Evolutionary conservation across 2,329 filamentous ascomycete genomes (phyloP).

Genomic region (Pseudogymnoascus sp.): DNA sequence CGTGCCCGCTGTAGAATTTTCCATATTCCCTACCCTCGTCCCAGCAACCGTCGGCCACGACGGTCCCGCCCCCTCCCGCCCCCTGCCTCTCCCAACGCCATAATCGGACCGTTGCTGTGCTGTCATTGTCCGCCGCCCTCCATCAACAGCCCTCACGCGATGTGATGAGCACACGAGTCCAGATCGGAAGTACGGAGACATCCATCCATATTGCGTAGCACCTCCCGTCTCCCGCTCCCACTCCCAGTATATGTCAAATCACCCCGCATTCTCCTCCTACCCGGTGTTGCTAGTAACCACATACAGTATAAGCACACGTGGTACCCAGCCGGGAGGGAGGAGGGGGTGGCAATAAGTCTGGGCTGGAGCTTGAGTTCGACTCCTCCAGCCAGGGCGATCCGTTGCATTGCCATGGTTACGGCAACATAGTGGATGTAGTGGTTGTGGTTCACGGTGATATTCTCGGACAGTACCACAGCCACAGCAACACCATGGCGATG

Average conservation of each 20-base stretch:
- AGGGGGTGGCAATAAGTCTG: background rate
- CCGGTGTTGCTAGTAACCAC: background rate
- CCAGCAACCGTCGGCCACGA: background rate
- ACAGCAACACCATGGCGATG: background rate
- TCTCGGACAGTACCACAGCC: background rate
- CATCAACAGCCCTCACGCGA: background rate
- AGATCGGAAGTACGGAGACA: background rate
- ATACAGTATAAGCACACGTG: background rate
- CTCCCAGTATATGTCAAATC: background rate
- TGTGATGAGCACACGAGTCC: background rate
- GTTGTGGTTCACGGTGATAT: background rate
- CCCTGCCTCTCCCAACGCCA: background rate
- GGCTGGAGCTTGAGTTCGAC: background rate
- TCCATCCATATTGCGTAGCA: background rate
- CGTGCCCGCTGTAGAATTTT: background rate
- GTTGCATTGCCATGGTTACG: background rate
- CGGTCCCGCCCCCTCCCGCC: no score
- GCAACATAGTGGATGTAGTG: background rate
- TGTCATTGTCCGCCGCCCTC: background rate
- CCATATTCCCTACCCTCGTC: background rate
- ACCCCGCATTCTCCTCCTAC: background rate
- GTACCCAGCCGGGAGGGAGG: background rate
- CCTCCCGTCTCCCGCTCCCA: background rate
- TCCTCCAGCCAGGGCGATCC: background rate
- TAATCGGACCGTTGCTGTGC: background rate